Percentiles rank a stretch among this genome's conserved stretches.
Conservation (phyloP, 2,329 filamentous ascomycete genomes). For the Sporothrix schenckii region DNA sequence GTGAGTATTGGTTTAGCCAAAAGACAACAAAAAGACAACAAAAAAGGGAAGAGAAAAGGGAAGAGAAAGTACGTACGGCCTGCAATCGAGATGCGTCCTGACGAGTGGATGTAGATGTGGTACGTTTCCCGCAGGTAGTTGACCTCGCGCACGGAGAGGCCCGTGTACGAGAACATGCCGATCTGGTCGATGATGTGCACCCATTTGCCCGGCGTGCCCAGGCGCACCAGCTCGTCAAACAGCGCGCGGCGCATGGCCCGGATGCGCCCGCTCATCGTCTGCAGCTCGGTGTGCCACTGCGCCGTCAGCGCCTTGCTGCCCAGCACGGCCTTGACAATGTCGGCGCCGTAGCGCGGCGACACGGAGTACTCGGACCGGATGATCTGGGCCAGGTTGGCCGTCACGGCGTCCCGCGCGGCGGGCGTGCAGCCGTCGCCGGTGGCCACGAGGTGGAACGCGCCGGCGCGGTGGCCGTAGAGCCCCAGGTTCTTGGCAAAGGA, state of each 20-base stretch:
- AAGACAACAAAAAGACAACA: too few species aligned
- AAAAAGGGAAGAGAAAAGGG: too few species aligned
- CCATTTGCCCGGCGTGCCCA: constrained; percentile 88
- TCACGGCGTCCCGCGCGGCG: constrained; percentile 59
- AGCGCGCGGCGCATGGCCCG: constrained; percentile 84
- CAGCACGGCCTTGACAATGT: constrained; percentile 80
- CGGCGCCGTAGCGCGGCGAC: constrained; percentile 89
- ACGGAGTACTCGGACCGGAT: constrained; percentile 98
- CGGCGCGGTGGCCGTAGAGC: constrained; percentile 92
- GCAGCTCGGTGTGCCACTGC: constrained; percentile 90
- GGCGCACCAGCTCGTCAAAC: constrained; percentile 76
- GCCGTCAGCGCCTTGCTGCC: constrained; percentile 80
- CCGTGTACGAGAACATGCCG: constrained; percentile 98
- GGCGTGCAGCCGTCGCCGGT: constrained; percentile 41
- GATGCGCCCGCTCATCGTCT: constrained; percentile 94
- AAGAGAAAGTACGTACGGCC: constrained; percentile 50
- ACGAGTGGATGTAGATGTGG: constrained; percentile 94
- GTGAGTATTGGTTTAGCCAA: neutral
- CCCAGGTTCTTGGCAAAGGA: constrained; percentile 98
- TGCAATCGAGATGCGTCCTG: constrained; percentile 96
- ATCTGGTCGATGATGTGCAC: constrained; percentile 98
- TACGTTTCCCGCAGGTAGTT: constrained; percentile 67
- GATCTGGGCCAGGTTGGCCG: constrained; percentile 73
- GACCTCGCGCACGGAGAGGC: constrained; percentile 73
- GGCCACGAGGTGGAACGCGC: constrained; percentile 93